Conservation (phyloP, 768 basidiomycete genomes). For the Cystofilobasidium capitatum region DNA sequence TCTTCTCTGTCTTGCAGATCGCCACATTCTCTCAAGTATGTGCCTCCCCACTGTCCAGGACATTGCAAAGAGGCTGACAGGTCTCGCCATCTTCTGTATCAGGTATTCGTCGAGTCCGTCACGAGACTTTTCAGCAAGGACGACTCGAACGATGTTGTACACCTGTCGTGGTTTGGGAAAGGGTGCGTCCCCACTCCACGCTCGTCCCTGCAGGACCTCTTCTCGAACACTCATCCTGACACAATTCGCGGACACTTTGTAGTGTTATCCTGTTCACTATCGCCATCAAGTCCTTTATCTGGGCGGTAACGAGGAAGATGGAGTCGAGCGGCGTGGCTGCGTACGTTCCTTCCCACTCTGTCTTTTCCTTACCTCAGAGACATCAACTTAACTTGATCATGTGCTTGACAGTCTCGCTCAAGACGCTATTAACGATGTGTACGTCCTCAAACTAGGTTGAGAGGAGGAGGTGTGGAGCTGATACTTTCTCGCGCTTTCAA, state of each 20-base stretch:
- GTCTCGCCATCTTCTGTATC: neutral
- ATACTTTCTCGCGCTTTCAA: neutral
- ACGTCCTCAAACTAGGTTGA: neutral
- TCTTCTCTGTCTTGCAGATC: conserved; percentile 22
- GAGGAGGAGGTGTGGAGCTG: neutral
- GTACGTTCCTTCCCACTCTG: neutral
- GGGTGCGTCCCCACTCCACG: neutral
- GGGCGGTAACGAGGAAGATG: neutral
- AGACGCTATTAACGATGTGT: conserved; percentile 26
- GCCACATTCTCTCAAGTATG: conserved; percentile 17
- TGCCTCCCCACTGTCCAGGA: too few species aligned
- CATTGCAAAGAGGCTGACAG: neutral
- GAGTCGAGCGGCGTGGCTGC: conserved; percentile 15
- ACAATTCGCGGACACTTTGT: neutral
- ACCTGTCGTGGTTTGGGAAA: conserved; percentile 13
- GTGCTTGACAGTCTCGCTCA: conserved; percentile 16
- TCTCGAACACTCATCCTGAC: neutral
- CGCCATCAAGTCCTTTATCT: conserved; percentile 13
- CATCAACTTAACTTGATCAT: too few species aligned
- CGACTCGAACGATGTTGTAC: neutral
- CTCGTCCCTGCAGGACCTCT: too few species aligned
- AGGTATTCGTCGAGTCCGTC: conserved; percentile 23
- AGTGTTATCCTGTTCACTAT: conserved; percentile 21
- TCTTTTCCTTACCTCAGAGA: neutral
- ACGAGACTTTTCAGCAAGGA: conserved; percentile 9